phyloP scores from a whole-genome alignment of 169 alveolate species.

The Miamiensis avidus region DNA sequence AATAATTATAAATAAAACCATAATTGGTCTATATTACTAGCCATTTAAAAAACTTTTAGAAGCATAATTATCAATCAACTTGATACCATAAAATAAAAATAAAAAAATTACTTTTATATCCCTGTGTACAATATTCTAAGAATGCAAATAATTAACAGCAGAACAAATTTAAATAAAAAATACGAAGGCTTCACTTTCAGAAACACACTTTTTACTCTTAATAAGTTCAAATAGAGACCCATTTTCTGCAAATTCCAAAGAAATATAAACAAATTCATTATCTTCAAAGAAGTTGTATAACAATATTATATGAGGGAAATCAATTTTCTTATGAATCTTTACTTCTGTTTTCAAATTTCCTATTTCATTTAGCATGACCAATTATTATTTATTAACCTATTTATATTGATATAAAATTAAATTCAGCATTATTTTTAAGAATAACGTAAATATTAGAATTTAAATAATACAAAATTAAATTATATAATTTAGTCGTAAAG shows the following conservation, averaged over 20 bases:
- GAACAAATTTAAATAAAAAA: not conserved
- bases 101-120: not conserved
- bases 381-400: too few relatives aligned
- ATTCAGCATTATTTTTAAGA: too few relatives aligned
- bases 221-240: not conserved
- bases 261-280: too few relatives aligned
- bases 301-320: not conserved
- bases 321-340: not conserved
- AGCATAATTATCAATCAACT: not conserved
- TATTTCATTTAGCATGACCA: too few relatives aligned
- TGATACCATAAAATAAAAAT: not conserved
- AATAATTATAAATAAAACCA: too few relatives aligned
- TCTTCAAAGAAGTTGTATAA: not conserved
- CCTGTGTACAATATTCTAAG: not conserved
- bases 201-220: too few relatives aligned
- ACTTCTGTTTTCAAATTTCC: not conserved
- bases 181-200: not conserved
- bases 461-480: too few relatives aligned
- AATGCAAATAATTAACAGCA: not conserved
- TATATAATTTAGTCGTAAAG: too few relatives aligned
- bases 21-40: not conserved
- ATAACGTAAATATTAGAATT: too few relatives aligned
- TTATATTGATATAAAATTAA: too few relatives aligned
- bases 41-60: not conserved
- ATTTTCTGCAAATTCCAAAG: not conserved